A percentile compares a stretch with the other conserved stretches of the same genome.
phyloP scores from a whole-genome alignment of 2,329 filamentous ascomycete species.

The Blumeria hordei region DNA sequence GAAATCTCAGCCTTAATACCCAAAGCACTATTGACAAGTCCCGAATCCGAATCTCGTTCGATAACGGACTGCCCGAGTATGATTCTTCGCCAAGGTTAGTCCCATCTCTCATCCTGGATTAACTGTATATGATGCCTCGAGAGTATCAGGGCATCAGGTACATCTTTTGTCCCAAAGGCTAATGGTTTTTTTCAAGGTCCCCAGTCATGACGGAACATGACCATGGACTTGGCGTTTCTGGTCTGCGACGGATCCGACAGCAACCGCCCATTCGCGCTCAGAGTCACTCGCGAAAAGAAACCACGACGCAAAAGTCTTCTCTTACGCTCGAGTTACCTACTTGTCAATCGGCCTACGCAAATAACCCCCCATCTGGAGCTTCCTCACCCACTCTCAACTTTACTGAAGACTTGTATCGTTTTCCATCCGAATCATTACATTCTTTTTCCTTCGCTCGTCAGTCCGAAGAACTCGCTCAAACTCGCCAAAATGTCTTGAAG shows the following conservation, averaged over 20 bases:
- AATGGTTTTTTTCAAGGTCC: conserved; percentile 28
- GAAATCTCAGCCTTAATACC: no score
- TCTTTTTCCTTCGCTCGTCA: conserved; percentile 97
- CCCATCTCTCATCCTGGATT: background rate
- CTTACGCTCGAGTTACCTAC: conserved; percentile 34
- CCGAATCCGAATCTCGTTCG: conserved; percentile 52
- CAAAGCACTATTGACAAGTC: conserved; percentile 24
- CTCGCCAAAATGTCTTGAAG: conserved; percentile 77
- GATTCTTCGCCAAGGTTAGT: conserved; percentile 54
- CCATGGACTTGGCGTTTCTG: conserved; percentile 63
- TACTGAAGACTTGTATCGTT: conserved; percentile 71
- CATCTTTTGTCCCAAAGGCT: no score
- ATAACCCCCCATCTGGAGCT: conserved; percentile 25
- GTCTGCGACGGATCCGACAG: conserved; percentile 82
- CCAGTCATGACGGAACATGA: conserved; percentile 69
- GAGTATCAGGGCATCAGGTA: no score
- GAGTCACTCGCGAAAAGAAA: conserved; percentile 38
- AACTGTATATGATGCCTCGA: no score
- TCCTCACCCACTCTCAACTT: conserved; percentile 46
- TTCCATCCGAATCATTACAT: conserved; percentile 86
- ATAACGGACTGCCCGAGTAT: conserved; percentile 39
- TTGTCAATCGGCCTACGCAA: conserved; percentile 9
- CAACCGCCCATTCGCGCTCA: conserved; percentile 43
- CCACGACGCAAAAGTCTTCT: conserved; percentile 36
- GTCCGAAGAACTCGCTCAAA: conserved; percentile 77